Evolutionary conservation across 169 alveolate genomes (phyloP).

Genomic region (Cardiosporidium cionae): DNA sequence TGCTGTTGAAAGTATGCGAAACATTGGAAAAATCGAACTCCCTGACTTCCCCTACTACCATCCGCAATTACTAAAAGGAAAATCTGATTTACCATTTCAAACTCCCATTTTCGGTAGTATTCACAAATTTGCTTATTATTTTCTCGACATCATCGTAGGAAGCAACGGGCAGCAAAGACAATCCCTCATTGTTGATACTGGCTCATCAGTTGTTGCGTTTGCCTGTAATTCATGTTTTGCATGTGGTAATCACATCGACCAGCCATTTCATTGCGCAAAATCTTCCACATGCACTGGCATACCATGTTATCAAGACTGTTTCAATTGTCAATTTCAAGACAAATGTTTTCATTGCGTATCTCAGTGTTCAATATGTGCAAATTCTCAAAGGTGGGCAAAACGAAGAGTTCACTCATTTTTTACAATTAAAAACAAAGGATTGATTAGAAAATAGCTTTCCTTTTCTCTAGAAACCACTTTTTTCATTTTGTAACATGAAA

Average conservation of each 20-base stretch:
- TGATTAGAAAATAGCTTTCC: too few relatives aligned
- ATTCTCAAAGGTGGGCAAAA: too few relatives aligned
- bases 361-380: too few relatives aligned
- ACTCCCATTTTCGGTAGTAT: slow-evolving; percentile 28
- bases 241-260: slow-evolving; percentile 46
- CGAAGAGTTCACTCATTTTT: too few relatives aligned
- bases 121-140: slow-evolving; percentile 34
- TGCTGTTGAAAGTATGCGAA: too few relatives aligned
- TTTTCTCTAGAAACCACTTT: too few relatives aligned
- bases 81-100: neutral
- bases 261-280: slow-evolving; percentile 34
- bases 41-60: too few relatives aligned
- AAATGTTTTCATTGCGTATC: neutral
- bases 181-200: slow-evolving; percentile 46
- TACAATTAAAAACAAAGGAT: too few relatives aligned
- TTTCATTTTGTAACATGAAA: too few relatives aligned
- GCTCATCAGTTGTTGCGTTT: slow-evolving; percentile 48
- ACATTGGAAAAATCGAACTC: too few relatives aligned
- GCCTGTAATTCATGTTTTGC: slow-evolving; percentile 38
- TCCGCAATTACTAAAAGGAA: too few relatives aligned
- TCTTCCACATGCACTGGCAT: slow-evolving; percentile 25
- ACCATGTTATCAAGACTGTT: slow-evolving; percentile 2
- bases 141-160: slow-evolving; percentile 32
- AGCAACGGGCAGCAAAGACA: slow-evolving; percentile 40
- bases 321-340: slow-evolving; percentile 8